Percentiles rank a stretch among this genome's conserved stretches.
Conservation (phyloP, 768 basidiomycete genomes). For the Termitomyces sp. region DNA sequence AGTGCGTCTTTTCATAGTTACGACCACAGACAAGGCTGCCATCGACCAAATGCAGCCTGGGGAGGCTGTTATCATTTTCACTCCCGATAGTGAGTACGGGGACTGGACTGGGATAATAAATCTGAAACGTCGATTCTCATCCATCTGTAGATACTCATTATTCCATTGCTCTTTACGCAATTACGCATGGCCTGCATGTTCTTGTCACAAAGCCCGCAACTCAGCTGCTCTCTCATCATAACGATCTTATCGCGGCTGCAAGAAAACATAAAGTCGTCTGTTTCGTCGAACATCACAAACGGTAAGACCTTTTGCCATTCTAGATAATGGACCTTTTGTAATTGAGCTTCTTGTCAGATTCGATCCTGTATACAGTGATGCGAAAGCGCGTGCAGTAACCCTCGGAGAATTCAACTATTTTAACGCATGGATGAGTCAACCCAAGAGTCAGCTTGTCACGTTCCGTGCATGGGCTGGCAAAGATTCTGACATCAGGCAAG, state of each 20-base stretch:
- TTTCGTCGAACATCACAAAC: conserved; percentile 94
- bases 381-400: conserved; percentile 64
- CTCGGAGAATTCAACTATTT: conserved; percentile 95
- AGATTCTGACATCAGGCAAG: conserved; percentile 84
- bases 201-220: conserved; percentile 93
- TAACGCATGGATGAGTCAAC: conserved; percentile 97
- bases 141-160: conserved; percentile 64
- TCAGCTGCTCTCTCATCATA: conserved; percentile 79
- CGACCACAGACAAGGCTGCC: conserved; percentile 66
- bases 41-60: conserved; percentile 75
- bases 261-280: conserved; percentile 77
- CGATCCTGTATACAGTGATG: conserved; percentile 92
- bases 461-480: conserved; percentile 95
- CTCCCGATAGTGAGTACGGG: conserved; percentile 67
- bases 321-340: neutral
- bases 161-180: conserved; percentile 80
- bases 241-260: conserved; percentile 68
- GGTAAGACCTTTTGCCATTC: conserved; percentile 31
- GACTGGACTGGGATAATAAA: neutral
- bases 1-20: neutral
- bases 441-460: conserved; percentile 90
- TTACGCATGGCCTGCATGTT: conserved; percentile 81
- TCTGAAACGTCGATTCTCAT: neutral
- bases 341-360: conserved; percentile 34
- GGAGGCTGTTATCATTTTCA: conserved; percentile 90